Conservation (phyloP, 2,329 filamentous ascomycete genomes). For the Cercospora sp. region DNA sequence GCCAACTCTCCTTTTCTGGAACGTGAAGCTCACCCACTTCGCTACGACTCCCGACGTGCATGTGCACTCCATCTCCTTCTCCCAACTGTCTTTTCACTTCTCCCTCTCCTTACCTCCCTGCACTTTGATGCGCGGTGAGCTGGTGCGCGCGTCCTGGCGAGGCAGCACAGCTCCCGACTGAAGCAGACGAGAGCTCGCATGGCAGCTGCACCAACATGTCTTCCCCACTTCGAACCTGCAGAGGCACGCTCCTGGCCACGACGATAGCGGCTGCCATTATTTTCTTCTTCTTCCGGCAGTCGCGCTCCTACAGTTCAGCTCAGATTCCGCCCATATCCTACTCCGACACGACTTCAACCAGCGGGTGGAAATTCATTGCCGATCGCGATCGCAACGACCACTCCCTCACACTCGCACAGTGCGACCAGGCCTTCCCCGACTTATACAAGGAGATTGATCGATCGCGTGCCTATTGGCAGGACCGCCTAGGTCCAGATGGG, state of each 20-base stretch:
- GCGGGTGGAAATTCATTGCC: constrained; percentile 20
- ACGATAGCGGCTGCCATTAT: neutral
- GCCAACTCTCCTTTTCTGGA: constrained; percentile 4
- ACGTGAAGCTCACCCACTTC: neutral
- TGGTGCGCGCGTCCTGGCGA: constrained; percentile 2
- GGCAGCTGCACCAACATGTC: neutral
- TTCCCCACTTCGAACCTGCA: constrained; percentile 5
- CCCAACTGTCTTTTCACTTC: neutral
- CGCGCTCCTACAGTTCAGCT: neutral
- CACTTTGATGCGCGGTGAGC: neutral
- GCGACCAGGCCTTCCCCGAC: constrained; percentile 35
- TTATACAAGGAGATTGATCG: constrained; percentile 39
- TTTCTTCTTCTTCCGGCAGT: constrained; percentile 5
- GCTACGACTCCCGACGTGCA: neutral
- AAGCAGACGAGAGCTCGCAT: neutral
- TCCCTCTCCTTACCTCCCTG: neutral
- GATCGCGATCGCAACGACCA: constrained; percentile 36
- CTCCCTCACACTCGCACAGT: constrained; percentile 36
- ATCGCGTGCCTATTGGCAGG: constrained; percentile 31
- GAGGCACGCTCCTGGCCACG: constrained; percentile 10
- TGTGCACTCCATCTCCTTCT: neutral
- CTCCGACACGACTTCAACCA: constrained; percentile 1
- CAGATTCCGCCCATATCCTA: neutral
- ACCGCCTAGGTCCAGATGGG: constrained; percentile 19
- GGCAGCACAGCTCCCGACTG: neutral